These are phyloP conservation scores for Acacia acuminata DNA, from an alignment of 306 rosid genomes.

Conservation along the genomic window DNA sequence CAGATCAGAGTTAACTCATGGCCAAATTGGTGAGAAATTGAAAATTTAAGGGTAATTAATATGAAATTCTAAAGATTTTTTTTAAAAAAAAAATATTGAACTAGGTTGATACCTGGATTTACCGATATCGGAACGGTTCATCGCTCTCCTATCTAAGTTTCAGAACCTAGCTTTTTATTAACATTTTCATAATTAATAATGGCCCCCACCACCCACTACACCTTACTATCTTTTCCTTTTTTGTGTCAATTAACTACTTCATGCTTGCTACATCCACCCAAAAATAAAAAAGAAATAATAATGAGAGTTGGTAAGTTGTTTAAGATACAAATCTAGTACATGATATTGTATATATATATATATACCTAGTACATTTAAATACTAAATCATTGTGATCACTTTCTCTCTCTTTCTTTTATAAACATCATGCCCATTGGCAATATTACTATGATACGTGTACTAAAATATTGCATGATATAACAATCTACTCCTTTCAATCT, in stretches of 20 bases:
- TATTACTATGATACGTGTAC: not conserved
- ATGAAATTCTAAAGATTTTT: too few species aligned
- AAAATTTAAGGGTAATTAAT: too few species aligned
- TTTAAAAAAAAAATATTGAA: too few species aligned
- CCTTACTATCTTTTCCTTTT: constrained; percentile 13
- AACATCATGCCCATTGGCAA: not conserved
- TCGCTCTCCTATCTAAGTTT: too few species aligned
- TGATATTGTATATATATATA: not conserved
- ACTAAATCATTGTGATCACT: constrained; percentile 31
- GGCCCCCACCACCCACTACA: constrained; percentile 31
- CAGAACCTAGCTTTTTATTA: not conserved
- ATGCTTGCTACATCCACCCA: not conserved
- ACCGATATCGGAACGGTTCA: too few species aligned
- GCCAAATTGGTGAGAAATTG: too few species aligned
- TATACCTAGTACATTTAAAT: constrained; percentile 36
- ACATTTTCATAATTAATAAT: constrained; percentile 23
- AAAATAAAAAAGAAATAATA: too few species aligned
- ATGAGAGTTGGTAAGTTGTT: not conserved
- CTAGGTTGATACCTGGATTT: too few species aligned
- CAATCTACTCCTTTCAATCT: too few species aligned
- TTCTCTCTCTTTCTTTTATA: constrained; percentile 31
- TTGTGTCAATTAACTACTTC: not conserved
- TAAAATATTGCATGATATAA: too few species aligned
- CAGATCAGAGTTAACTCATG: too few species aligned
- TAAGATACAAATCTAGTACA: not conserved